These are phyloP conservation scores for Hyphopichia pseudoburtonii DNA, from an alignment of 1,139 yeast species.

Conservation along the genomic window DNA sequence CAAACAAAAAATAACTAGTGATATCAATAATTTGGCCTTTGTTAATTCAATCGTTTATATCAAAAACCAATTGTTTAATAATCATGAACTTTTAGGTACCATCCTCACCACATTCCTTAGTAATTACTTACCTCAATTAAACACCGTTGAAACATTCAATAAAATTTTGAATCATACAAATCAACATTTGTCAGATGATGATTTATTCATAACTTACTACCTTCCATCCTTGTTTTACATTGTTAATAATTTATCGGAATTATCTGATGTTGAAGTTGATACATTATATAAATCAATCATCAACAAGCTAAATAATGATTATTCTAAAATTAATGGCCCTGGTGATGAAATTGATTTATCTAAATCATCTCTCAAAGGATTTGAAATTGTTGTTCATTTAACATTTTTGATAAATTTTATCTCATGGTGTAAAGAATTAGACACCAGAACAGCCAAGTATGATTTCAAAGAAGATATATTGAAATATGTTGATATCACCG, in stretches of 20 bases:
- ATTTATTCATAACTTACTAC: conserved; percentile 60
- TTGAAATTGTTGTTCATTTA: conserved; percentile 47
- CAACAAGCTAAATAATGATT: conserved; percentile 20
- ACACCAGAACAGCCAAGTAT: conserved; percentile 48
- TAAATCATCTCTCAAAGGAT: conserved; percentile 54
- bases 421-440: conserved; percentile 64
- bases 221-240: conserved; percentile 60
- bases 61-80: conserved; percentile 59
- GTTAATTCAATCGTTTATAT: conserved; percentile 57
- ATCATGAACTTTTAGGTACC: conserved; percentile 74
- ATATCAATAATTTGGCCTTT: conserved; percentile 45
- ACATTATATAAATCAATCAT: conserved; percentile 27
- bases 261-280: conserved; percentile 23
- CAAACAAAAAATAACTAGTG: conserved; percentile 53
- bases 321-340: conserved; percentile 14
- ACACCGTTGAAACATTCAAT: conserved; percentile 32
- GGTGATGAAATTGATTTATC: conserved; percentile 44
- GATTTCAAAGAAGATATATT: conserved; percentile 49
- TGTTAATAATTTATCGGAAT: conserved; percentile 28
- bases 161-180: conserved; percentile 30
- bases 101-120: conserved; percentile 53
- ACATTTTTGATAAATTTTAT: conserved; percentile 65
- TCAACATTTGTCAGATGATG: conserved; percentile 53
- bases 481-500: conserved; percentile 37
- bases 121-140: conserved; percentile 30